Base-by-base conservation (phyloP, 352 stramenopile species). In the Pythium graminicola region DNA sequence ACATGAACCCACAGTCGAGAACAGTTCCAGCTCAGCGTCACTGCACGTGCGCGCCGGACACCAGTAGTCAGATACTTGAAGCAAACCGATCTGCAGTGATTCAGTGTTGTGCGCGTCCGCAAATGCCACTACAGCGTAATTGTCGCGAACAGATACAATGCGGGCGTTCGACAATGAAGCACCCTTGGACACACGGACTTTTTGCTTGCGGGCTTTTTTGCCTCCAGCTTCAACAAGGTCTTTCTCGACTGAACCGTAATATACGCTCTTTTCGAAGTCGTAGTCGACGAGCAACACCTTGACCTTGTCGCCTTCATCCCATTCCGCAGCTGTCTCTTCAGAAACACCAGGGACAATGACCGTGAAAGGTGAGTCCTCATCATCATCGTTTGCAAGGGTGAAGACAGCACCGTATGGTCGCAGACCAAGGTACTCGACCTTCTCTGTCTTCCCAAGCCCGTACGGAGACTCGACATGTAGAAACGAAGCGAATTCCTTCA, bases 371-470 rank as follows among this genome's bases (percentile, higher is more conserved):
- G 79, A 60, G 7, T 86, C 78, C 41, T 77, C 65, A 40, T 85
- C 75, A 1, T 86, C 73, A 29, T 76, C 67, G 45, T 85, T 78
- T 23, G 85, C 72, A 1, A 95, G 48, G n/a, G 75, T 70, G 44
- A 92, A 95, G 20, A 95, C 85, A 20, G 81, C 79, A 46, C 85
- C 85, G 54, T 95, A 95, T n/a, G 76, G 77, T 43, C 84, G 81
- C 39, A 89, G 46, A 22, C 76, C 77, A n/a, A 95, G 53, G 65
- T 91, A 93, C 56, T 92, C 82, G 6, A 76, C 77, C 58, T 89
- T 88, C 50, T 89, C 79, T 1, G 71, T 85, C 69, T 82, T 84
- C 10, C 85, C 82, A 6, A 95, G 56, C 10, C 61, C 35, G 42
- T 76, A 80, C 6, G 64, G 47, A 11, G 67, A 39, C 41, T 53